Percentiles rank a stretch among this genome's conserved stretches.
Conservation (phyloP, 345 rosid genomes). For the Lepidium africanum region DNA sequence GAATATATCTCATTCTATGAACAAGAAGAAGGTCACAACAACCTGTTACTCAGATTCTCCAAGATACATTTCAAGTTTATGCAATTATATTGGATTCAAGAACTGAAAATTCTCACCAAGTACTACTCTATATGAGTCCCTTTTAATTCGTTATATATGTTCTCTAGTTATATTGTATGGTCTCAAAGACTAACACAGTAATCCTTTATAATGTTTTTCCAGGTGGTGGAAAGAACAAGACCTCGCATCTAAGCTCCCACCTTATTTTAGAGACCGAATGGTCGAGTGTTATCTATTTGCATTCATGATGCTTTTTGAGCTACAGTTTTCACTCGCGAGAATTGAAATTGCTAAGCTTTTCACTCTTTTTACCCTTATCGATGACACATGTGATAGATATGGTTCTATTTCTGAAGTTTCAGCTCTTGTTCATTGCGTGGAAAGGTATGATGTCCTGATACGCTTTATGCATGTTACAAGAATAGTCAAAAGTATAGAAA, state of each 20-base stretch:
- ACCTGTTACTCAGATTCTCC: not conserved
- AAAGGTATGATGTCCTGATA: not conserved
- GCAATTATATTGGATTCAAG: not conserved
- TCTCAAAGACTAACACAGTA: no score
- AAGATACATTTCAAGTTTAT: not conserved
- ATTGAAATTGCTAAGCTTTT: no score
- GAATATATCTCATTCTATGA: not conserved
- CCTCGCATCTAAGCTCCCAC: not conserved
- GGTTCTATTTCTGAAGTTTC: not conserved
- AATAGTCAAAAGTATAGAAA: not conserved
- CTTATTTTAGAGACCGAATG: not conserved
- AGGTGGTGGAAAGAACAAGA: not conserved
- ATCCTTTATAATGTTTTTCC: not conserved
- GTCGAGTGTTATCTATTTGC: not conserved
- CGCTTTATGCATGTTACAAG: not conserved
- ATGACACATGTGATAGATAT: slow-evolving; percentile 1
- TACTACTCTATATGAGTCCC: not conserved
- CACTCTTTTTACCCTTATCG: not conserved
- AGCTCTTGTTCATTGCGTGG: not conserved
- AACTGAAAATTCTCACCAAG: not conserved
- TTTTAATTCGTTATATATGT: no score
- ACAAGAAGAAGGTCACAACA: not conserved
- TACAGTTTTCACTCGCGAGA: no score
- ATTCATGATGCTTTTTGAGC: no score
- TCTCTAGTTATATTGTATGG: no score